These are phyloP conservation scores for Durusdinium trenchii DNA, from an alignment of 73 alveolate genomes.

Conservation along the genomic window DNA sequence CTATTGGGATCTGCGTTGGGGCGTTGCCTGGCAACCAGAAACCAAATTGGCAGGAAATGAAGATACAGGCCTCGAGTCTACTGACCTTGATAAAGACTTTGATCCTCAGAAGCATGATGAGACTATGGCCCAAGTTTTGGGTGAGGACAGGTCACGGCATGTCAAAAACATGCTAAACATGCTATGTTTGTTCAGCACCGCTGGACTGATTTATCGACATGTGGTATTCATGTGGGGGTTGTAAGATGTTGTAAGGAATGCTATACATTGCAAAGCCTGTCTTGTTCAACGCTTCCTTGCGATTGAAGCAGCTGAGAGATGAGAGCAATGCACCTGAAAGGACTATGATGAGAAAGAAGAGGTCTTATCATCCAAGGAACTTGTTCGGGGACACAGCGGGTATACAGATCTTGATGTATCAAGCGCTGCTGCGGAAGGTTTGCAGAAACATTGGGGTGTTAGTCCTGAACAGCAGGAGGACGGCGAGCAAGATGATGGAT, in stretches of 20 bases:
- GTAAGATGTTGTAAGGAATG: too few species aligned
- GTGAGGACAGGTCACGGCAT: background rate
- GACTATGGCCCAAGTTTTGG: constrained; percentile 96
- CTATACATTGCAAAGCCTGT: too few species aligned
- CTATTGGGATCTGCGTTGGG: too few species aligned
- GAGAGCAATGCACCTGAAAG: too few species aligned
- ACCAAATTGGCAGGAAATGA: background rate
- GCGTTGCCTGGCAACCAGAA: too few species aligned
- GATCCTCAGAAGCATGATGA: constrained; percentile 98
- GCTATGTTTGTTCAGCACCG: too few species aligned
- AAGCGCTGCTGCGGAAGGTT: constrained; percentile 93
- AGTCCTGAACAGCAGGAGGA: background rate
- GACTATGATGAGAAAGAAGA: constrained; percentile 98
- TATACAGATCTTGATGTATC: constrained; percentile 96
- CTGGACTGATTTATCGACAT: too few species aligned
- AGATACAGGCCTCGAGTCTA: constrained; percentile 54
- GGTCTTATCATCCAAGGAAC: constrained; percentile 94
- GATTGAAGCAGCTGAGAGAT: too few species aligned
- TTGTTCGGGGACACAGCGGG: constrained; percentile 96
- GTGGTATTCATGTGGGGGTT: too few species aligned
- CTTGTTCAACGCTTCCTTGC: too few species aligned
- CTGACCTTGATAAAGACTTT: constrained; percentile 96
- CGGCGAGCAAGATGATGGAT: background rate
- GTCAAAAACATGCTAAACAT: too few species aligned
- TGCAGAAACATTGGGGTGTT: constrained; percentile 80